Conservation (phyloP, 2,329 filamentous ascomycete species). For the Fusarium sacchari region DNA sequence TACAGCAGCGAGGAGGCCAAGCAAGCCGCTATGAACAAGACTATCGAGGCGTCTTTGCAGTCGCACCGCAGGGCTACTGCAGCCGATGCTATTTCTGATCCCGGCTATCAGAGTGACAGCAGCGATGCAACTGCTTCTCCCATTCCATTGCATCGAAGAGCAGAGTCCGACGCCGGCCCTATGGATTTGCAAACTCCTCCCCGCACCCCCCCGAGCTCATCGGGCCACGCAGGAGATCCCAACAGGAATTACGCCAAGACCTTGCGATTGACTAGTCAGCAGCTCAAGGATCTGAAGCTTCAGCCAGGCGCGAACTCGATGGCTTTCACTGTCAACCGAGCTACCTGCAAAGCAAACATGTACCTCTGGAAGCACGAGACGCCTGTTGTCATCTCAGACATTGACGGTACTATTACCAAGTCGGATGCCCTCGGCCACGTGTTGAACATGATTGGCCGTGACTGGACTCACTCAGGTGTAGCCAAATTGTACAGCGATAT, state of each 20-base stretch:
- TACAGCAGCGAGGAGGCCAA: slow-evolving; percentile 98
- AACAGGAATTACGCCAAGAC: slow-evolving; percentile 97
- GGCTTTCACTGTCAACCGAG: slow-evolving; percentile 95
- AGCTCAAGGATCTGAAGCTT: slow-evolving; percentile 85
- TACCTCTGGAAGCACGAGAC: slow-evolving; percentile 92
- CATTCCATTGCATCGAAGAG: slow-evolving; percentile 64
- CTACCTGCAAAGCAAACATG: slow-evolving; percentile 91
- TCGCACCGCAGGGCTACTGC: slow-evolving; percentile 62
- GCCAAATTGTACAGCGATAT: slow-evolving; percentile 98
- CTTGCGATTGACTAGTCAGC: slow-evolving; percentile 91
- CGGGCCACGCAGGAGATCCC: slow-evolving; percentile 72
- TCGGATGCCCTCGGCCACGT: slow-evolving; percentile 95
- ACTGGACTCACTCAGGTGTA: slow-evolving; percentile 97
- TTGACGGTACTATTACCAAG: slow-evolving; percentile 98
- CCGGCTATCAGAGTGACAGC: slow-evolving; percentile 94
- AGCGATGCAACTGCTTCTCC: slow-evolving; percentile 66
- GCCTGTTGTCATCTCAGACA: slow-evolving; percentile 97
- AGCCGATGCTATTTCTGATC: slow-evolving; percentile 88
- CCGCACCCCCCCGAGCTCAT: slow-evolving; percentile 70
- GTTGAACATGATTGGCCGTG: slow-evolving; percentile 93
- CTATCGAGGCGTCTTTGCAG: slow-evolving; percentile 61
- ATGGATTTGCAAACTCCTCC: slow-evolving; percentile 71
- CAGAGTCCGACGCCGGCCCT: slow-evolving; percentile 73
- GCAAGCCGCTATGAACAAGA: slow-evolving; percentile 79
- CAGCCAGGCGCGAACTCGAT: slow-evolving; percentile 90